Conservation (phyloP, 2,329 filamentous ascomycete genomes). For the Cladobotryum mycophilum region DNA sequence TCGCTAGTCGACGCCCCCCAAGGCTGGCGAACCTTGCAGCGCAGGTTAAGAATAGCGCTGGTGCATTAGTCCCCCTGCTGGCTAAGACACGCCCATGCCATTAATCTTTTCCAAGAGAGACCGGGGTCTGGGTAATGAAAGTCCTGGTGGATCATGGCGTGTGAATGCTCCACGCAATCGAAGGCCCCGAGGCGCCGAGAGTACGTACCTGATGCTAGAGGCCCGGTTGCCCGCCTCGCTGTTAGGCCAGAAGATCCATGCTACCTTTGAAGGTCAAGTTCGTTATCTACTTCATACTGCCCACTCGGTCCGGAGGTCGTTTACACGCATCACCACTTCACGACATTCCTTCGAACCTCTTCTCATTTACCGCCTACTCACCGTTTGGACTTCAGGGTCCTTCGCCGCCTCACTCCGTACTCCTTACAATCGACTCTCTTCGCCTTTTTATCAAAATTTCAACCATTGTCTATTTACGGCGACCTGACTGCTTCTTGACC, state of each 20-base stretch:
- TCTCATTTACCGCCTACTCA: conserved; percentile 15
- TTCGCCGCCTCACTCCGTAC: conserved; percentile 16
- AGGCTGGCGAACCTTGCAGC: conserved; percentile 29
- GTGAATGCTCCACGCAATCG: conserved; percentile 34
- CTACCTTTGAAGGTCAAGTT: conserved; percentile 8
- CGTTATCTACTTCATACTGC: conserved; percentile 22
- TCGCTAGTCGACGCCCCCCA: conserved; percentile 23
- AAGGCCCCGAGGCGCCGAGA: conserved; percentile 22
- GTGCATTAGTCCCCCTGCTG: conserved; percentile 30
- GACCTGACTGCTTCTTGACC: conserved; percentile 31
- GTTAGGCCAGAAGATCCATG: conserved; percentile 7
- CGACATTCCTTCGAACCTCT: conserved; percentile 33
- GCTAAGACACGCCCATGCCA: conserved; percentile 30
- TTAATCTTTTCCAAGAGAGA: conserved; percentile 27
- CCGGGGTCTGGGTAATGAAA: conserved; percentile 25
- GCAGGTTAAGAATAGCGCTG: conserved; percentile 39
- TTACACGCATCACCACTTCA: conserved; percentile 24
- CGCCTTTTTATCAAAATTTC: conserved; percentile 2
- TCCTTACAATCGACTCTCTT: not conserved
- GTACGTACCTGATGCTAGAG: conserved; percentile 5
- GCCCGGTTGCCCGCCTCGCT: conserved; percentile 13
- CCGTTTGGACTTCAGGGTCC: conserved; percentile 17
- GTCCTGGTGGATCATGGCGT: conserved; percentile 20
- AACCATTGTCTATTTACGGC: conserved; percentile 6
- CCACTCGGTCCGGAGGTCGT: conserved; percentile 15